phyloP scores from a whole-genome alignment of 192 early-diverging fungal genomes.

The Entomortierella parvispora region DNA sequence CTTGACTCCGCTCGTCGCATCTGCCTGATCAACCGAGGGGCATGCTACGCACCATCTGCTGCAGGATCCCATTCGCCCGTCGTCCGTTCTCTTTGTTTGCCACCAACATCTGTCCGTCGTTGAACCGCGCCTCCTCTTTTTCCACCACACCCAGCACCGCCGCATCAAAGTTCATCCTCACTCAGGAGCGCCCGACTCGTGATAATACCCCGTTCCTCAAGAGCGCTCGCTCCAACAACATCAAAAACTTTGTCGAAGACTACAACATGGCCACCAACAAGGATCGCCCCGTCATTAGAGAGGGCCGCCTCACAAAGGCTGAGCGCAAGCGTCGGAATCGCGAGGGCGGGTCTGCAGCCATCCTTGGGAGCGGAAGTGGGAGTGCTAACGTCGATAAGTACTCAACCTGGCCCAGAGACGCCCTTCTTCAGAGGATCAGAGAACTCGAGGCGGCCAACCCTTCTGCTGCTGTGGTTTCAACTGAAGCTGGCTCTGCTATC shows the following conservation, averaged over 20 bases:
- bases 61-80: conserved; percentile 15
- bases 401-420: conserved; percentile 37
- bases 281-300: conserved; percentile 12
- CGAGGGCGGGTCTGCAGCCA: conserved; percentile 14
- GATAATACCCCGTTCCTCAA: conserved; percentile 42
- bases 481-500: neutral
- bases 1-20: neutral
- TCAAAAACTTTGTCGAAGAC: conserved; percentile 7
- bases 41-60: conserved; percentile 22
- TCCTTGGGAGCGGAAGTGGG: conserved; percentile 9
- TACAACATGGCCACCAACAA: conserved; percentile 46
- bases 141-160: conserved; percentile 6
- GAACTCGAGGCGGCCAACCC: conserved; percentile 22
- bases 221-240: conserved; percentile 9
- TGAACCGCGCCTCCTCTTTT: conserved; percentile 4
- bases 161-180: conserved; percentile 22
- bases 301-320: conserved; percentile 26
- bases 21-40: neutral
- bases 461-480: neutral
- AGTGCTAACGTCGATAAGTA: conserved; percentile 36
- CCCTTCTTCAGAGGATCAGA: conserved; percentile 24
- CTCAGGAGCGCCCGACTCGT: neutral
- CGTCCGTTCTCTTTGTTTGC: neutral
- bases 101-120: neutral
- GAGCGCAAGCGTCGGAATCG: conserved; percentile 27